Percentiles rank a stretch among this genome's conserved stretches.
Conservation (phyloP, 1,284 basidiomycete species). For the Cryptococcus deneoformans region DNA sequence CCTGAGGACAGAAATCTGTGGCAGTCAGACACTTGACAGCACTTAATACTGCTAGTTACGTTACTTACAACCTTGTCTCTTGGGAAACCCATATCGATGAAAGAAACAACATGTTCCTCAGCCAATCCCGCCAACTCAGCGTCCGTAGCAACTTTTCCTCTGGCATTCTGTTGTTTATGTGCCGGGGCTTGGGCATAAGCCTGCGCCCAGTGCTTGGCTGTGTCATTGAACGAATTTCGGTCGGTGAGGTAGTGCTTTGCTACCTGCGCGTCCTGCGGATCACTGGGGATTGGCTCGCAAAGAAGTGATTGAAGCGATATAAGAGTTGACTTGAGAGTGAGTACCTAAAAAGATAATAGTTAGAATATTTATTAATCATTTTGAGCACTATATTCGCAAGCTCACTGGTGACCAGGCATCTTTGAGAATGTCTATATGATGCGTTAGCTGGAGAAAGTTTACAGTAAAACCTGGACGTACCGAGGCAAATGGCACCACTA, state of each 20-base stretch:
- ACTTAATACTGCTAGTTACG: background rate
- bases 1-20: slow-evolving; percentile 77
- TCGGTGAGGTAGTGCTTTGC: slow-evolving; percentile 95
- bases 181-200: slow-evolving; percentile 71
- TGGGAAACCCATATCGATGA: slow-evolving; percentile 53
- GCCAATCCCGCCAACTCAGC: slow-evolving; percentile 53
- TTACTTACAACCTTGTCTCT: slow-evolving; percentile 44
- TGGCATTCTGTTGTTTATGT: slow-evolving; percentile 16
- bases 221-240: slow-evolving; percentile 81
- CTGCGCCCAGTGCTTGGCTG: slow-evolving; percentile 91
- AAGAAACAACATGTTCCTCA: slow-evolving; percentile 51
- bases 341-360: slow-evolving; percentile 53
- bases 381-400: background rate
- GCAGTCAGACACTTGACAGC: background rate
- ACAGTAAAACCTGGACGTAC: slow-evolving; percentile 9
- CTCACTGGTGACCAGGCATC: slow-evolving; percentile 69
- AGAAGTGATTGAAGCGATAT: slow-evolving; percentile 93
- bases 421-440: slow-evolving; percentile 64
- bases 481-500: slow-evolving; percentile 56
- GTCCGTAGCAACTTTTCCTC: slow-evolving; percentile 30
- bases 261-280: slow-evolving; percentile 97
- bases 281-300: slow-evolving; percentile 95
- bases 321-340: slow-evolving; percentile 94
- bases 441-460: background rate
- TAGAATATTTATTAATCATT: background rate